Conservation (phyloP, 1,284 basidiomycete genomes). For the Flammula alnicola region DNA sequence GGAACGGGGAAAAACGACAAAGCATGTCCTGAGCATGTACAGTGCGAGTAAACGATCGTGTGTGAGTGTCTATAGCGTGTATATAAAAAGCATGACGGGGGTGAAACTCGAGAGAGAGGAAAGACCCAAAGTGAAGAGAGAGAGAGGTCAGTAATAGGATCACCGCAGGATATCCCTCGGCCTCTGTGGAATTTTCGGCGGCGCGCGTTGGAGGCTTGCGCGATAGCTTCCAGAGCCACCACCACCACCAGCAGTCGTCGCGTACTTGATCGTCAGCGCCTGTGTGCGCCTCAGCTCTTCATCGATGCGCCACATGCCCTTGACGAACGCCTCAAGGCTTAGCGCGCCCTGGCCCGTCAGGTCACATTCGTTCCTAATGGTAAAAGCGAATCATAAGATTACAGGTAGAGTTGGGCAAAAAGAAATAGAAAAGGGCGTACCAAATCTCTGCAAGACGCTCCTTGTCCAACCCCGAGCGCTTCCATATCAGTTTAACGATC, state of each 20-base stretch:
- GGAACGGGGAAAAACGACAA: no score
- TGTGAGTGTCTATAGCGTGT: no score
- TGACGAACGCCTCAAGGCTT: slow-evolving; percentile 67
- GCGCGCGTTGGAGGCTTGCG: slow-evolving; percentile 17
- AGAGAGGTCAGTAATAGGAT: not conserved
- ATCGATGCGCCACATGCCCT: slow-evolving; percentile 85
- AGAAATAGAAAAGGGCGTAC: slow-evolving; percentile 39
- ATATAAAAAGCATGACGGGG: not conserved
- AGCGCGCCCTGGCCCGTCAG: slow-evolving; percentile 56
- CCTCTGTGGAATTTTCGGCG: slow-evolving; percentile 23
- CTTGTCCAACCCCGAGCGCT: slow-evolving; percentile 57
- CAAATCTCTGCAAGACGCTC: slow-evolving; percentile 65
- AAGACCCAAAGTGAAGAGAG: not conserved
- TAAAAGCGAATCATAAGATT: not conserved
- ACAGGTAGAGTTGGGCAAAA: slow-evolving; percentile 6
- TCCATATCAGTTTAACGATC: slow-evolving; percentile 67
- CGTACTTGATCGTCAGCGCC: slow-evolving; percentile 44
- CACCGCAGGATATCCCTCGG: slow-evolving; percentile 33
- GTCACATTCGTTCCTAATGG: slow-evolving; percentile 70
- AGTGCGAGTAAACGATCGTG: no score
- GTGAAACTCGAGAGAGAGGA: not conserved
- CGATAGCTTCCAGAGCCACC: slow-evolving; percentile 27
- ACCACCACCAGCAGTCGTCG: no score
- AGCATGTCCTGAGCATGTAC: no score
- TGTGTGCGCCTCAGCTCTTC: slow-evolving; percentile 75